Base-by-base conservation (phyloP, 2,329 filamentous ascomycete genomes). In the Aureobasidium sp. region DNA sequence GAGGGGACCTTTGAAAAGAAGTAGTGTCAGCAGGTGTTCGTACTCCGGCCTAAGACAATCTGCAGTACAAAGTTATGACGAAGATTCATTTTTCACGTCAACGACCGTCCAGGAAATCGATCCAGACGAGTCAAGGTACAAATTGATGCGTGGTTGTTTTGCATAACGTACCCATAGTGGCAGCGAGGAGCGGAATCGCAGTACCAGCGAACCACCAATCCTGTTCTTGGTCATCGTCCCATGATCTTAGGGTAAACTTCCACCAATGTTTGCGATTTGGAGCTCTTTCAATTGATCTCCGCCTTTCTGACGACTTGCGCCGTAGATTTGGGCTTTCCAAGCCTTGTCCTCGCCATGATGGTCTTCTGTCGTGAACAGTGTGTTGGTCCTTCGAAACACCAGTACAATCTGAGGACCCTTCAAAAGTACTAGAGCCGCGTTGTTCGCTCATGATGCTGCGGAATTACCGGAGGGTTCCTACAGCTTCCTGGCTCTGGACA, bases 1-100 rank as follows among this genome's bases (percentile, higher is more conserved):
- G 10, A 96, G 83, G 0, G 92, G 92, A 0, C 90, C 91, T 2
- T 26, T 4, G 15, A n/a, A 44, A 5, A 24, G 12, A 34, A 15
- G 20, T 29, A 24, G 94, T 82, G 0, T 92, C 91, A 37, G 90
- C 92, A 2, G 24, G 17, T 55, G 17, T 27, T 37, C n/a, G 32
- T 27, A 37, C 1, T 39, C 24, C 34, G 5, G 27, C 32, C n/a
- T 37, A 13, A 39, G 17, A 6, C 24, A 12, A 26, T 17, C 12
- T 39, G 20, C 12, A 24, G 3, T n/a, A 37, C 2, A n/a, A 6
- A 37, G 27, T 20, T 5, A 36, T 36, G 48, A n/a, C 10, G 46
- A 32, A 48, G 46, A 32, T 15, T 32, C 17, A 8, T 13, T n/a
- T 5, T 17, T 2, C 26, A 27, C 12, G 13, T 47, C 15, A 6